Base-by-base conservation (phyloP, 768 basidiomycete species). In the Favolaschia claudopus region DNA sequence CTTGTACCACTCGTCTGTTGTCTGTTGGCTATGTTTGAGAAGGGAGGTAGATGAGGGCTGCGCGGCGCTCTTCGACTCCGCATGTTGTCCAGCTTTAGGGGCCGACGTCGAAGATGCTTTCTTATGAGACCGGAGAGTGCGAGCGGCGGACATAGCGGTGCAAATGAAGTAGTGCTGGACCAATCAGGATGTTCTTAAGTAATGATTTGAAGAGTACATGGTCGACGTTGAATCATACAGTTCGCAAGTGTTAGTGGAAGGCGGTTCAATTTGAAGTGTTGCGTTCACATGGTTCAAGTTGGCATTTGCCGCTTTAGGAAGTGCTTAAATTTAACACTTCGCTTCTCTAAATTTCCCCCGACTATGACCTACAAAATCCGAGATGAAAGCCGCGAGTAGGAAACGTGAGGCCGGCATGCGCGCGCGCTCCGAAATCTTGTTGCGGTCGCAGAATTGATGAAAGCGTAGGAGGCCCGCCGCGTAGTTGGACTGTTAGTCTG, bases 401-500 rank as follows among this genome's bases (percentile, higher is more conserved):
- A 60, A 17, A 7, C 72, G 56, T 3, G 64, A 67, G 0, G 73
- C 77, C 0, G 74, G 78, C 72, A 77, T 79, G 10, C 67, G 65
- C 3, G 32, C 39, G 8, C 20, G 51, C 49, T 80, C 73, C 0
- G 72, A 45, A 5, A 81, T 70, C 4, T 50, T 5, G 2, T 62
- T 22, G 3, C 39, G 36, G 55, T 82, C 71, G 36, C 78, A 79
- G 52, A 75, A 81, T 53, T 80, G 73, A 0, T 65, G 70, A 67
- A 76, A 80, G 1, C 68, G 58, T 0, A 75, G 67, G 0, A 76
- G 60, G 13, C 78, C 75, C 1, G 76, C 72, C 7, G 68, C 76
- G 54, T 80, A 79, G 14, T 64, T 69, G 6, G 54, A 49, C 10
- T 58, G 62, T 3, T n/a, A n/a, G n/a, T n/a, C n/a, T n/a, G 71